Percentiles rank a stretch among this genome's conserved stretches.
These are phyloP conservation scores for Mycosphaerella sp. DNA, from an alignment of 2,329 filamentous ascomycete species.

Conservation along the genomic window DNA sequence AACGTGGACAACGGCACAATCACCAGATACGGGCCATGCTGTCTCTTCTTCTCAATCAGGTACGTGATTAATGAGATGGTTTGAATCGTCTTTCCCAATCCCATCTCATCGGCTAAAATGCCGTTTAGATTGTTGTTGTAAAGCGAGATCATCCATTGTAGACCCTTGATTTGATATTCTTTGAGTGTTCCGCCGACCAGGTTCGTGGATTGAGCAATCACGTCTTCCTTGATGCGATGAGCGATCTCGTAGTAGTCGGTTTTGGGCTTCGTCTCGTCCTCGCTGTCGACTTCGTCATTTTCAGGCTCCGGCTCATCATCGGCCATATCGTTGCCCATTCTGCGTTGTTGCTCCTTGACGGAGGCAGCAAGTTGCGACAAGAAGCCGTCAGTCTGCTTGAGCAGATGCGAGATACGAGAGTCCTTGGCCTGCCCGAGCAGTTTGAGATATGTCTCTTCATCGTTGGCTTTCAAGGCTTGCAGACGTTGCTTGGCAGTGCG, in stretches of 20 bases:
- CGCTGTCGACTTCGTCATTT: constrained; percentile 62
- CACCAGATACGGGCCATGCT: constrained; percentile 86
- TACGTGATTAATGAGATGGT: constrained; percentile 97
- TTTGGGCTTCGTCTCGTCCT: constrained; percentile 63
- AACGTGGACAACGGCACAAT: constrained; percentile 95
- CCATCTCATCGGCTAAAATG: constrained; percentile 98
- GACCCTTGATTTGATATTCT: constrained; percentile 96
- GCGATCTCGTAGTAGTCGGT: constrained; percentile 99
- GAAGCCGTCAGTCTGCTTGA: constrained; percentile 97
- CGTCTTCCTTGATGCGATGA: constrained; percentile 89
- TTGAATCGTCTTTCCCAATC: constrained; percentile 98
- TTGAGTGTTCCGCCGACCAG: constrained; percentile 89
- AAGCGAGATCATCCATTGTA: constrained; percentile 99
- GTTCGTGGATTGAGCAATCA: constrained; percentile 73
- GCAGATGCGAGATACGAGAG: constrained; percentile 94
- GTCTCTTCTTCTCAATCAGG: constrained; percentile 90
- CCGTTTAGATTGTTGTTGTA: constrained; percentile 99
- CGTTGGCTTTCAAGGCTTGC: constrained; percentile 96
- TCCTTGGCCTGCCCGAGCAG: constrained; percentile 97
- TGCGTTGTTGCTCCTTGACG: constrained; percentile 88
- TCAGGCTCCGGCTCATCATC: constrained; percentile 57
- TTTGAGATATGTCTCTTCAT: constrained; percentile 98
- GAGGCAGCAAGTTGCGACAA: constrained; percentile 90
- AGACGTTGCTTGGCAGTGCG: constrained; percentile 98
- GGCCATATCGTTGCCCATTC: constrained; percentile 56